Base-by-base conservation (phyloP, 177 flowering plant species). In the Tripterygium wilfordii region DNA sequence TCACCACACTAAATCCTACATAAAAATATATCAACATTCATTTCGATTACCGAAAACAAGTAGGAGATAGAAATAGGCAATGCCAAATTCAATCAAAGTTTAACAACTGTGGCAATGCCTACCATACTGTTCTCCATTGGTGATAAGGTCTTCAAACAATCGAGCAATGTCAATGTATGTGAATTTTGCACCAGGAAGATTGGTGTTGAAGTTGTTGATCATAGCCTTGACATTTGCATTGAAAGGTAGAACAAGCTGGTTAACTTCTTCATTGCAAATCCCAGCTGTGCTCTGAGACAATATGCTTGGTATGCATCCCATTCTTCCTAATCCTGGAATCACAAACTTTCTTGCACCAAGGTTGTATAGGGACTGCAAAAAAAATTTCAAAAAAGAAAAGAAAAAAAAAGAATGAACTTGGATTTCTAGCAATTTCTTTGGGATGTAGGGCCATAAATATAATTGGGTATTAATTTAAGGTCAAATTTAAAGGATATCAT, bases 251-350 rank as follows among this genome's bases (percentile, higher is more conserved):
- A 89, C 73, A 0, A 86, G 83, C 14, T 39, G 58, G 60, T 92
- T 84, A 24, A 92, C 96, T 8, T 63, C 67, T 2, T 79, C 77
- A 0, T 86, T 80, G 65, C 97, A 92, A 0, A 20, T 33, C 4
- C 92, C 77, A 1, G 20, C 39, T 0, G 61, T 14, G 38, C 55
- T 72, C 29, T 81, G 94, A 0, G 99, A 91, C 8, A 89, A 60
- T 6, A 89, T 75, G 69, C 86, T 89, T 0, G 99, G 99, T 27
- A 86, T 78, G 36, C 99, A 92, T 0, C 97, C 97, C 88, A 92
- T 62, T 24, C 65, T 8, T 19, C 99, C 99, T 3, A 92, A 35
- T 14, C 95, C 88, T 0, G 86, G 75, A 1, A 92, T 15, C 2
- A 68, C 78, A 48, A 92, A 82, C 45, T 74, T 89, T 36, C 99